phyloP scores from a whole-genome alignment of 345 rosid species.

The Eucalyptus marginata region DNA sequence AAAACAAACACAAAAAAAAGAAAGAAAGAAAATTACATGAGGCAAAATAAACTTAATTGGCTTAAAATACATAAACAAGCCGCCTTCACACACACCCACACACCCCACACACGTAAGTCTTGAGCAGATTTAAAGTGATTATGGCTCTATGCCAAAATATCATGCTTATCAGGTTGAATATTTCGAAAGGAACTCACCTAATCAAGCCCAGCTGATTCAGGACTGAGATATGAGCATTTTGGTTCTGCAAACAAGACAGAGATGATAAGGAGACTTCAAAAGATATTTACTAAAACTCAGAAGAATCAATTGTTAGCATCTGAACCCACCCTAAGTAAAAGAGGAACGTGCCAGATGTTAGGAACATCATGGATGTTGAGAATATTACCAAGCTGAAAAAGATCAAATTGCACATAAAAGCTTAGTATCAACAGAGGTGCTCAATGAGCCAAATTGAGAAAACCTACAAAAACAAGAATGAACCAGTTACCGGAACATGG shows the following conservation, averaged over 20 bases:
- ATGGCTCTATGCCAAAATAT: not conserved
- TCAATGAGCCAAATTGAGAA: not conserved
- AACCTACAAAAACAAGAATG: constrained; percentile 2
- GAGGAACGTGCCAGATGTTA: constrained; percentile 96
- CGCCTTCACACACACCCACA: not conserved
- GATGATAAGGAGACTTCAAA: not conserved
- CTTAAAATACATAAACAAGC: not conserved
- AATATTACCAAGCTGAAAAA: constrained; percentile 60
- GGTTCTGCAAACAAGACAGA: constrained; percentile 45
- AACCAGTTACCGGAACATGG: constrained; percentile 73
- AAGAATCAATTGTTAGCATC: not conserved
- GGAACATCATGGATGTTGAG: constrained; percentile 91
- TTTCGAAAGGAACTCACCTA: constrained; percentile 31
- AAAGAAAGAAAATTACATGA: not conserved
- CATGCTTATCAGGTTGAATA: not conserved
- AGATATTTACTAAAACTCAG: not conserved
- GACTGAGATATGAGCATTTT: constrained; percentile 81
- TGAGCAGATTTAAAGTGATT: not conserved
- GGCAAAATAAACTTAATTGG: not conserved
- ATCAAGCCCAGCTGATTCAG: constrained; percentile 60
- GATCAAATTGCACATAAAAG: not conserved
- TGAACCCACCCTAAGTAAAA: constrained; percentile 63
- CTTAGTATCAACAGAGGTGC: not conserved
- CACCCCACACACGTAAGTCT: not conserved
- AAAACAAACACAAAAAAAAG: not conserved